Conservation (phyloP, 2,329 filamentous ascomycete species). For the Fusarium continuum region DNA sequence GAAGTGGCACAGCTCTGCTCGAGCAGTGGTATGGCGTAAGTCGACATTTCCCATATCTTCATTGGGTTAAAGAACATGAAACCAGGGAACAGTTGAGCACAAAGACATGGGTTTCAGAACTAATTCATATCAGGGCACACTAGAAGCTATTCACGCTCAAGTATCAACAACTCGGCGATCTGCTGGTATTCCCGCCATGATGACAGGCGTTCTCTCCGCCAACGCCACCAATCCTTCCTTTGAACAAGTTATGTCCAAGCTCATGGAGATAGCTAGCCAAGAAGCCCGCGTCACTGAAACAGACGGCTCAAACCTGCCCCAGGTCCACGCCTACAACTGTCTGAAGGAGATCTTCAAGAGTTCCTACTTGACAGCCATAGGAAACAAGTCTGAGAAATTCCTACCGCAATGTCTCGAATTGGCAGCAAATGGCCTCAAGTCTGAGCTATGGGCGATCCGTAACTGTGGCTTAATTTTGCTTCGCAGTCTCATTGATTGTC, state of each 20-base stretch:
- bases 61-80: too few relatives aligned
- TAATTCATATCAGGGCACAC: constrained; percentile 60
- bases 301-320: constrained; percentile 75
- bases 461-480: constrained; percentile 94
- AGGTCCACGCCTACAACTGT: constrained; percentile 95
- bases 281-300: constrained; percentile 64
- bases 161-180: constrained; percentile 88
- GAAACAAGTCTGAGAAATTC: constrained; percentile 76
- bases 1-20: constrained; percentile 57
- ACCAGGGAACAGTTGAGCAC: not conserved
- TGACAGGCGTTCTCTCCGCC: constrained; percentile 81
- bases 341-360: constrained; percentile 92
- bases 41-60: not conserved
- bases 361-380: constrained; percentile 76
- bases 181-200: constrained; percentile 87
- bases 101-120: not conserved
- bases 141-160: constrained; percentile 77
- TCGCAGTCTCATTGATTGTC: constrained; percentile 80
- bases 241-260: constrained; percentile 68
- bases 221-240: constrained; percentile 69
- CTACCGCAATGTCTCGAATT: constrained; percentile 78
- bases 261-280: constrained; percentile 66
- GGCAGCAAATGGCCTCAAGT: constrained; percentile 82
- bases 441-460: constrained; percentile 89
- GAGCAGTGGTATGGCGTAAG: constrained; percentile 75